Conservation (phyloP, 2,329 filamentous ascomycete genomes). For the Exophiala calicioides region DNA sequence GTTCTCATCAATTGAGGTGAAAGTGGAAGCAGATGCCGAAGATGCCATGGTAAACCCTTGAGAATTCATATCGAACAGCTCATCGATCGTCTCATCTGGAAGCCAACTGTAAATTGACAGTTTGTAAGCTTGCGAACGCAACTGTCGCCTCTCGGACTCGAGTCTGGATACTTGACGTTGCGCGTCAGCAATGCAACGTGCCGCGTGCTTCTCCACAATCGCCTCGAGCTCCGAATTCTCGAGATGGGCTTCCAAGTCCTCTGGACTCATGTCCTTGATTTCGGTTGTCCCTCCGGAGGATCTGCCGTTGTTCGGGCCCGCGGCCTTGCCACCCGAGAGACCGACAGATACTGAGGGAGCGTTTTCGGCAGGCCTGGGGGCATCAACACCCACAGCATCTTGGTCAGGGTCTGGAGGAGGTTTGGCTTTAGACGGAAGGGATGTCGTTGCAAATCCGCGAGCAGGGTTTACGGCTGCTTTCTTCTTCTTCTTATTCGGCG, state of each 20-base stretch:
- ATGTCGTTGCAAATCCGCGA: constrained; percentile 90
- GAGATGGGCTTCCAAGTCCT: constrained; percentile 86
- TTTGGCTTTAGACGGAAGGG: constrained; percentile 80
- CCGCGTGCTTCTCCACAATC: constrained; percentile 78
- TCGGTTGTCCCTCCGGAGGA: neutral
- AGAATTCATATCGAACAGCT: constrained; percentile 65
- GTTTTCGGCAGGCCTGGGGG: neutral
- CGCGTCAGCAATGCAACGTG: constrained; percentile 77
- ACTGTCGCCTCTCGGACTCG: constrained; percentile 80
- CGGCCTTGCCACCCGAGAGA: constrained; percentile 1
- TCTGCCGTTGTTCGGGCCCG: neutral
- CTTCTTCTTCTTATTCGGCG: constrained; percentile 75
- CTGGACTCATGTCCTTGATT: constrained; percentile 66
- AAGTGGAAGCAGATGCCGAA: neutral
- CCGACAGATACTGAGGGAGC: too few species aligned
- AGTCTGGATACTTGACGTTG: constrained; percentile 73
- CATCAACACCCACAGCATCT: constrained; percentile 16
- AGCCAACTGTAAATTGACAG: constrained; percentile 78
- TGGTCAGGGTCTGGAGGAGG: constrained; percentile 38
- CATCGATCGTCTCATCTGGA: constrained; percentile 73
- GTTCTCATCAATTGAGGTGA: constrained; percentile 11
- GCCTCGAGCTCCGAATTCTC: constrained; percentile 88
- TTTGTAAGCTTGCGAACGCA: constrained; percentile 74
- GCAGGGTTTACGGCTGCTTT: constrained; percentile 85
- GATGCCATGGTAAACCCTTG: too few species aligned